Conservation (phyloP, 2,329 filamentous ascomycete genomes). For the Coniochaeta sp. region DNA sequence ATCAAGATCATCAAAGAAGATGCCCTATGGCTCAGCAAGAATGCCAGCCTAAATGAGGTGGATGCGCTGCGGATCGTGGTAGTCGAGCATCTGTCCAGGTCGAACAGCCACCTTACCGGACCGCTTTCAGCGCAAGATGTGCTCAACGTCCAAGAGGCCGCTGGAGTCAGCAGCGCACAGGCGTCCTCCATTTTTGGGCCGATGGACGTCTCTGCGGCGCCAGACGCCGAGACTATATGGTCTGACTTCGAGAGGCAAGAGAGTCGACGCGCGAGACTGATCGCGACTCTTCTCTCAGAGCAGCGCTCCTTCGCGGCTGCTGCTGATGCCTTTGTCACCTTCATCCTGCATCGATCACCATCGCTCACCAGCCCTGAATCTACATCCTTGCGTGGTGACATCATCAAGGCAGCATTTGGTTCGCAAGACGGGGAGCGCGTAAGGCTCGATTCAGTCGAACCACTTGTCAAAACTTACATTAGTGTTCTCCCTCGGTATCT, state of each 20-base stretch:
- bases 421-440: conserved; percentile 8
- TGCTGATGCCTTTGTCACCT: conserved; percentile 45
- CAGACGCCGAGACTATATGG: conserved; percentile 48
- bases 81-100: conserved; percentile 74
- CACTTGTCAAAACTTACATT: conserved; percentile 40
- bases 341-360: conserved; percentile 33
- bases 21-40: conserved; percentile 76
- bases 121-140: conserved; percentile 72
- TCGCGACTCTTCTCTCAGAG: conserved; percentile 65
- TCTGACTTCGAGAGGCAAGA: conserved; percentile 54
- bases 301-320: conserved; percentile 60
- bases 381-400: conserved; percentile 11
- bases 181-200: conserved; percentile 49
- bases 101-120: conserved; percentile 63
- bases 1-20: conserved; percentile 78
- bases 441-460: conserved; percentile 28
- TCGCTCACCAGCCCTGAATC: conserved; percentile 10
- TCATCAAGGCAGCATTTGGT: conserved; percentile 14
- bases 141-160: conserved; percentile 66
- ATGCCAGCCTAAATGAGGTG: conserved; percentile 70
- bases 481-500: conserved; percentile 40
- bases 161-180: conserved; percentile 55
- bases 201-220: conserved; percentile 34
- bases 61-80: conserved; percentile 73
- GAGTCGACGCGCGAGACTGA: conserved; percentile 58